Percentiles rank a stretch among this genome's conserved stretches.
Conservation (phyloP, 495 filamentous ascomycete genomes). For the Alectoria sarmentosa region DNA sequence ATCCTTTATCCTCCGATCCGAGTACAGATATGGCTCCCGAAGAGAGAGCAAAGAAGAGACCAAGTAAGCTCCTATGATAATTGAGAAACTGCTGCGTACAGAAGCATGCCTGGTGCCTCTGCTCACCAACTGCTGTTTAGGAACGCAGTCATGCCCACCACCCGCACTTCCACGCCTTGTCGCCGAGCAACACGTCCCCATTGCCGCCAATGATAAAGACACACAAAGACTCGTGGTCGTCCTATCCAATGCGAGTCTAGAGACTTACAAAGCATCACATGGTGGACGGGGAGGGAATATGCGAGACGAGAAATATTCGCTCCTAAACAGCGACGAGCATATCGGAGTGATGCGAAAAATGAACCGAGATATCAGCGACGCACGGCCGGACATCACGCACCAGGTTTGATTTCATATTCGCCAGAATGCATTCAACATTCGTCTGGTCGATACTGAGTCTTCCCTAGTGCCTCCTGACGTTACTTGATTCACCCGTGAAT, state of each 20-base stretch:
- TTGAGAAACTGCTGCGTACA: constrained; percentile 25
- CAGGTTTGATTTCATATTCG: constrained; percentile 56
- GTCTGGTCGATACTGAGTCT: constrained; percentile 23
- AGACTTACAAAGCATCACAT: constrained; percentile 86
- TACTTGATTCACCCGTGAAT: constrained; percentile 96
- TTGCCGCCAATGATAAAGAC: constrained; percentile 78
- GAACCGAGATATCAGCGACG: constrained; percentile 97
- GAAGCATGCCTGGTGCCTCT: not conserved
- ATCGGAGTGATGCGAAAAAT: constrained; percentile 99
- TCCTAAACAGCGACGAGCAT: constrained; percentile 97
- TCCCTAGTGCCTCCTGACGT: constrained; percentile 86
- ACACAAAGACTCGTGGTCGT: constrained; percentile 89
- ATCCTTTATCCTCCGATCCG: not conserved
- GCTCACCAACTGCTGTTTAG: constrained; percentile 29
- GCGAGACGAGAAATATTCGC: constrained; percentile 86
- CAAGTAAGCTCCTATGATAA: constrained; percentile 33
- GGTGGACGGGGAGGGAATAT: constrained; percentile 59
- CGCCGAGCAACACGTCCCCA: constrained; percentile 84
- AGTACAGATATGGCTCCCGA: constrained; percentile 29
- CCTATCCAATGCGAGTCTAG: constrained; percentile 91
- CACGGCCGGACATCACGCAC: constrained; percentile 94
- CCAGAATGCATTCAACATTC: constrained; percentile 3
- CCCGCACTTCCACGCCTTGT: constrained; percentile 83
- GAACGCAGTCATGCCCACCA: constrained; percentile 91
- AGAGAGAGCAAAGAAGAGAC: constrained; percentile 45